Evolutionary conservation across 164 flowering plant species (phyloP), one percentile per base, ranked within the genome.

Genomic region (Houttuynia cordata): DNA sequence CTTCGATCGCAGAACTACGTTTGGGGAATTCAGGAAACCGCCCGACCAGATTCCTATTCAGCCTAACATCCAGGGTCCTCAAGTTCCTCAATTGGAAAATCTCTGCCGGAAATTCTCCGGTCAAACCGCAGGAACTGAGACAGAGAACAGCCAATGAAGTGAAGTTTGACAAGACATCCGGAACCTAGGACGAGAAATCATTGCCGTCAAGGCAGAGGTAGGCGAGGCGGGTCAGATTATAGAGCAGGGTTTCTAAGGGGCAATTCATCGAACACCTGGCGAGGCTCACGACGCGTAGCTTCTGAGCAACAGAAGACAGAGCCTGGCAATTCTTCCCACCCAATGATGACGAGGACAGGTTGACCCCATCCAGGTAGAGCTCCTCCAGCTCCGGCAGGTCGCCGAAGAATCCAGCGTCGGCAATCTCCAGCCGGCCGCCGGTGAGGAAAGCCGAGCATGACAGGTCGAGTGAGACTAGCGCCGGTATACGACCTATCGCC

Each of bases 281-380:
- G 51, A 80, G 58, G 62, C 78, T 71, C 73, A 80, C 63, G 3
- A 58, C 67, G 19, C 59, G 57, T 52, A 80, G 62, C 19, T 70
- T 66, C 0, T 76, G 75, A 10, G 75, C 39, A 7, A 74, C 69
- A 23, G 57, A 57, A 72, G 79, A 76, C n/a, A 74, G 10, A 20
- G 64, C 67, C 56, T 39, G 47, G 61, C 73, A 67, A 81, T 76
- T 37, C 37, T 8, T 13, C 73, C 71, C 2, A 34, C 17, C 3
- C 49, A 45, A 45, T 14, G 49, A 45, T 14, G 49, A 61, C 57
- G 12, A 6, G 1, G 84, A 78, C 59, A 80, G 56, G 18, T 70
- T 47, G 30, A 78, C 76, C 1, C 71, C 71, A 53, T 74, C 80
- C 20, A 82, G 76, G 60, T 64, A 56, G 47, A 82, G 74, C 30